Evolutionary conservation across 164 flowering plant species (phyloP).

Genomic region (Umbilicus rupestris): DNA sequence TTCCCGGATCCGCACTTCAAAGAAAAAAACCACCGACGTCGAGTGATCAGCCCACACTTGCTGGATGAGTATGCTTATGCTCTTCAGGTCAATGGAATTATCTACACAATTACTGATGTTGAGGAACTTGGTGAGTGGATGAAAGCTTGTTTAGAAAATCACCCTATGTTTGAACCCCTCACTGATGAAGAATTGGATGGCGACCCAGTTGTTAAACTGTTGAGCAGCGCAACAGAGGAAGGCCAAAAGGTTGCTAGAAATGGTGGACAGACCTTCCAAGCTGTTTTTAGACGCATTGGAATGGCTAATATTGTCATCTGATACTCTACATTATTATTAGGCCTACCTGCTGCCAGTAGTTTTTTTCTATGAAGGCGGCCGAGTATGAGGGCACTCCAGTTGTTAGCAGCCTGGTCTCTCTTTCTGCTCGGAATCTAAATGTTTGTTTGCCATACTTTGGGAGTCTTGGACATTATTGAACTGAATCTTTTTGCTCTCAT

Average conservation of each 20-base stretch:
- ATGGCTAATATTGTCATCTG: not conserved
- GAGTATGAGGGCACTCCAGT: no score
- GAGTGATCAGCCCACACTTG: constrained; percentile 73
- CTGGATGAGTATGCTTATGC: constrained; percentile 87
- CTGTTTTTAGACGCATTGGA: constrained; percentile 52
- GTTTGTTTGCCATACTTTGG: no score
- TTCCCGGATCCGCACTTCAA: constrained; percentile 99
- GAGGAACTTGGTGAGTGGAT: constrained; percentile 94
- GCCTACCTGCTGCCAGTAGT: not conserved
- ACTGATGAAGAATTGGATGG: constrained; percentile 42
- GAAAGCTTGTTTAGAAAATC: constrained; percentile 59
- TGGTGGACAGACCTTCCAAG: constrained; percentile 72
- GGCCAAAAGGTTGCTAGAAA: constrained; percentile 90
- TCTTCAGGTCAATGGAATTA: constrained; percentile 67
- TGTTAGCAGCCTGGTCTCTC: no score
- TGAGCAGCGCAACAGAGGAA: constrained; percentile 78
- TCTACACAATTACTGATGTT: constrained; percentile 87
- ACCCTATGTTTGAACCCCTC: constrained; percentile 71
- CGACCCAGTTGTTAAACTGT: constrained; percentile 64
- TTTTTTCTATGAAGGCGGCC: no score
- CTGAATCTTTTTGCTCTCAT: no score
- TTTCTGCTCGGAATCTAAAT: no score
- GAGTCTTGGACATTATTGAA: no score
- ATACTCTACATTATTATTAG: not conserved
- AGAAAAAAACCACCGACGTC: constrained; percentile 84